Evolutionary conservation across 805 yeast species (phyloP), one percentile per base, ranked within the genome.

Genomic region (Hyphopichia homilentoma): DNA sequence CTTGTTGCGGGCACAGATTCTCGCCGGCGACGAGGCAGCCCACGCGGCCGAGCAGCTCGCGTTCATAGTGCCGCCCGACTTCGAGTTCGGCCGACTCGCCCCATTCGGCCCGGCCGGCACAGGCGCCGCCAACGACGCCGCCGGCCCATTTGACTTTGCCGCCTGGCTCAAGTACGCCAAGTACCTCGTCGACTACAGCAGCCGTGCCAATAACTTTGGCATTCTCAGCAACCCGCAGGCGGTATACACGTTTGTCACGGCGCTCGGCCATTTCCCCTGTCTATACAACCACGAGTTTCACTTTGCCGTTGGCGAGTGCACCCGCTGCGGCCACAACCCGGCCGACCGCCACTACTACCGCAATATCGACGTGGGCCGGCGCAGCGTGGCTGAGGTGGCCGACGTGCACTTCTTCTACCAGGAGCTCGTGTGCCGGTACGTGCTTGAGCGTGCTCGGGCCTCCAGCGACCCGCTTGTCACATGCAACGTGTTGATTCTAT

Each of bases 261-360:
- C 71, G 2, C 34, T 74, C 17, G 69, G 73, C 6, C 47, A 57
- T 27, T 59, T 62, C 30, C 63, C 73, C 4, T 73, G 79, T 43
- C 28, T 70, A n/a, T 30, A 60, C 1, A 52, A 54, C 16, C 55
- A 49, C 2, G 69, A 70, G 35, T 67, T 41, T 34, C 56, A 69
- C 36, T 47, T 43, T 22, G 35, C 39, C 5, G 32, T 53, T 0
- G 40, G 41, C 3, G 53, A 52, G 13, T 74, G 81, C 41, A 33
- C 33, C 6, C 41, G 44, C 8, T 73, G 79, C 52, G 68, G 65
- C 3, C 41, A 43, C 25, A 36, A 40, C 9, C 50, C 57, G 5
- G 20, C 40, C 27, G 29, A 41, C 11, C 57, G 51, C 29, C 54
- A 52, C 31, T 37, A 42, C 21, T 56, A 56, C 37, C 47, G 40